Evolutionary conservation across 306 rosid genomes (phyloP).

Genomic region (Pterocarpus santalinus): DNA sequence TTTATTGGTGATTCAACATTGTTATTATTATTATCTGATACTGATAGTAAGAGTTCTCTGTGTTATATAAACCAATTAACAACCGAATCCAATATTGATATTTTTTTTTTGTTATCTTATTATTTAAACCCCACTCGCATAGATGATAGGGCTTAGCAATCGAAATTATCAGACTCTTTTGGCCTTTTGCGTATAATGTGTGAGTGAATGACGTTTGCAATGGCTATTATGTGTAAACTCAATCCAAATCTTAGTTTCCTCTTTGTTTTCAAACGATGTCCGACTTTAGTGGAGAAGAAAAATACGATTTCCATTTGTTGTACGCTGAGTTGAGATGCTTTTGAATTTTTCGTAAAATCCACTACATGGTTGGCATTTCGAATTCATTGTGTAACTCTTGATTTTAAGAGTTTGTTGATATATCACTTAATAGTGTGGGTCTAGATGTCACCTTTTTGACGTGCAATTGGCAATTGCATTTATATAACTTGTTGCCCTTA

Average conservation of each 20-base stretch:
- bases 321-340: not conserved
- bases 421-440: not conserved
- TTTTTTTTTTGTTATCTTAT: not conserved
- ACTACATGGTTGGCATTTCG: not conserved
- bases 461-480: not conserved
- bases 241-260: not conserved
- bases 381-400: slow-evolving; percentile 11
- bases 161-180: not conserved
- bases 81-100: not conserved
- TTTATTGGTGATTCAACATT: not conserved
- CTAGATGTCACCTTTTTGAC: not conserved
- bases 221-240: not conserved
- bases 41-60: not conserved
- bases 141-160: not conserved
- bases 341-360: not conserved
- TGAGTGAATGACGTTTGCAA: not conserved
- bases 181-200: not conserved
- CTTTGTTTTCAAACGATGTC: too few species aligned
- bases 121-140: not conserved
- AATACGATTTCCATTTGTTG: not conserved
- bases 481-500: not conserved
- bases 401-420: slow-evolving; percentile 15
- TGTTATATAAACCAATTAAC: not conserved
- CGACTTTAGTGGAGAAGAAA: too few species aligned
- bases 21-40: not conserved